Evolutionary conservation across 2,329 filamentous ascomycete genomes (phyloP), one percentile per base, ranked within the genome.

Genomic region (Xylaria sp.): DNA sequence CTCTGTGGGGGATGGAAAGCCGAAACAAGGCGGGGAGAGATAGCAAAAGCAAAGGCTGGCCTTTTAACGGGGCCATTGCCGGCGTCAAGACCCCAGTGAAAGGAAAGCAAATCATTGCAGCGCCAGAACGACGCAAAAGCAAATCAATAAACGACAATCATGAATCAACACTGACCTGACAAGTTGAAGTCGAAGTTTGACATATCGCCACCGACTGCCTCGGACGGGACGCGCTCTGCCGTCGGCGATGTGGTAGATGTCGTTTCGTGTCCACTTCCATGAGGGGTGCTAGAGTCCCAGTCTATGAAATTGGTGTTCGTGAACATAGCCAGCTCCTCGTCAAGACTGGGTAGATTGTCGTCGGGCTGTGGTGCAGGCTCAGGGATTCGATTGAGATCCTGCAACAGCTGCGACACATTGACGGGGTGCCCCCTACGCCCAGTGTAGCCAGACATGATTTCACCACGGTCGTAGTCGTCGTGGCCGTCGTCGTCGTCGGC

Each of bases 371-470:
- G 76, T 62, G 85, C 87, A 70, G 91, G 85, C 63, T 91, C 88
- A 75, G 90, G 89, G 70, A 91, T 84, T 70, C 90, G 88, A 84
- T 97, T 97, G 76, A 98, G 86, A 75, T 94, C 92, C 77, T 93
- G 91, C 74, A 98, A 87, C 84, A 96, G 97, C 78, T 94, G 91
- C 78, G 94, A 94, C 82, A 97, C 92, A 81, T 97, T 97, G 78
- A 93, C 76, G 73, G 75, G 73, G 56, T 77, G 91, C 76, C 89
- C 92, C 78, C 92, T 90, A 71, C 93, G 91, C 78, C 90, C 91
- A 81, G 87, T 90, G 87, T 90, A 94, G 79, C 66, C 74, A 59
- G 70, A 72, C 72, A 70, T 77, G 51, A 41, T 10, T 44, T 44
- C 20, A n/a, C 44, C 15, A 41, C 41, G 20, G 25, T 37, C 20